A percentile compares a stretch with the other conserved stretches of the same genome.
These are phyloP conservation scores for Lasiosphaeria hispida DNA, from an alignment of 495 filamentous ascomycete genomes.

Conservation along the genomic window DNA sequence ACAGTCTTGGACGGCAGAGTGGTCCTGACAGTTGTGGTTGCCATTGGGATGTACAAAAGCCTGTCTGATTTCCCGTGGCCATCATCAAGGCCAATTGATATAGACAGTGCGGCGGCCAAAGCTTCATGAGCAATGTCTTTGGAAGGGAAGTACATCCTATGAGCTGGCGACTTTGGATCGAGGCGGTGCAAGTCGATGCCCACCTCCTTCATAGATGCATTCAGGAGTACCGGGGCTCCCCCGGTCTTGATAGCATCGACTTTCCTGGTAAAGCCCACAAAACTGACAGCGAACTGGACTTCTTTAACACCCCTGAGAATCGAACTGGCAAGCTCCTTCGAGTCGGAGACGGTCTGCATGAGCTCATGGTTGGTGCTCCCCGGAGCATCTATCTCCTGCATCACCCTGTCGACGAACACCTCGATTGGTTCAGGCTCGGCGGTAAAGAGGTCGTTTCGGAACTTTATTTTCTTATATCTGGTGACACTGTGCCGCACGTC, in stretches of 20 bases:
- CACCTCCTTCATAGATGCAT: constrained; percentile 91
- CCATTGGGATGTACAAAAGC: constrained; percentile 94
- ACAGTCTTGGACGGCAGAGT: constrained; percentile 95
- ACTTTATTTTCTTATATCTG: constrained; percentile 41
- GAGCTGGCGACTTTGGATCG: constrained; percentile 88
- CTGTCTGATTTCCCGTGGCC: constrained; percentile 79
- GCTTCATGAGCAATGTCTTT: constrained; percentile 95
- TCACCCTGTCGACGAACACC: constrained; percentile 68
- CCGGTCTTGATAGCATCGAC: constrained; percentile 62
- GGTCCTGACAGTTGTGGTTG: constrained; percentile 91
- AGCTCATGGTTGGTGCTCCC: constrained; percentile 72
- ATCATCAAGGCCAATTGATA: constrained; percentile 88
- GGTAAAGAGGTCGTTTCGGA: constrained; percentile 24
- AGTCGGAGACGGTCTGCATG: constrained; percentile 85
- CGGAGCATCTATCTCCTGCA: constrained; percentile 73
- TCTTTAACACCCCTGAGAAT: constrained; percentile 91
- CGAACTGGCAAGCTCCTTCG: constrained; percentile 87
- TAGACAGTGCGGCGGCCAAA: constrained; percentile 83
- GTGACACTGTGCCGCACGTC: constrained; percentile 66
- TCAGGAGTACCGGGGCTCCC: constrained; percentile 71
- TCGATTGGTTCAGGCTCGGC: constrained; percentile 44
- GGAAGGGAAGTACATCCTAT: constrained; percentile 98
- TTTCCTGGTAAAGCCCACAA: constrained; percentile 79
- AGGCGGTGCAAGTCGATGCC: constrained; percentile 90
- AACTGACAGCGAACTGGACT: constrained; percentile 92